Evolutionary conservation across 805 yeast species (phyloP), one percentile per base, ranked within the genome.

Genomic region (Helenozyma rhizophorensis): DNA sequence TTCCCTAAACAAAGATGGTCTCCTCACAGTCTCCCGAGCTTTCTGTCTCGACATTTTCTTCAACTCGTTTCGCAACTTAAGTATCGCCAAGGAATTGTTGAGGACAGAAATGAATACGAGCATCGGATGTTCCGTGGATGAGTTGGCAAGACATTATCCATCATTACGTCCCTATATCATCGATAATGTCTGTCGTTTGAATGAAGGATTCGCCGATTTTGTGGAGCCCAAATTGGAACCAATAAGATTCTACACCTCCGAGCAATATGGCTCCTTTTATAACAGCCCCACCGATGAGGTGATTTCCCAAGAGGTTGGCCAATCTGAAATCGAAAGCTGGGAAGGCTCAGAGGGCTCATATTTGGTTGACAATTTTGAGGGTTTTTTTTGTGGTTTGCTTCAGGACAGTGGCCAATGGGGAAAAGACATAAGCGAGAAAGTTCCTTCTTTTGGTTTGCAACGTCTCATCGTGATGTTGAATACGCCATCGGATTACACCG

Each of bases 61-160:
- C 60, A 61, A 43, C 11, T 58, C 76, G 1, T 77, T 86, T 44
- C 61, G 62, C 28, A 58, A 70, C 28, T 54, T 66, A 1, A 64
- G 66, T 4, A 62, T 65, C 40, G 78, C 86, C 4, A 73, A 72
- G 41, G 76, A 70, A 14, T 51, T 84, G 34, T 67, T 76, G 3
- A 46, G 45, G 12, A 40, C 54, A 1, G 84, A 77, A 32, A 67
- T 68, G 46, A 67, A 78, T 2, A 64, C 71, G 10, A 67, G 68
- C 19, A 52, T 85, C 12, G 95, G 94, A 2, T 63, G 72, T 17
- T 69, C 81, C 0, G 68, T 88, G 46, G 96, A 88, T 51, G 94
- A 85, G 45, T 58, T 88, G 29, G 78, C 84, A 2, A 72, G 96
- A 49, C 96, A 89, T 51, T 86, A 84, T 49, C 85, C 95, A 1